phyloP scores from a whole-genome alignment of 805 yeast species.

The baker's yeast (Saccharomyces cerevisiae) region DNA sequence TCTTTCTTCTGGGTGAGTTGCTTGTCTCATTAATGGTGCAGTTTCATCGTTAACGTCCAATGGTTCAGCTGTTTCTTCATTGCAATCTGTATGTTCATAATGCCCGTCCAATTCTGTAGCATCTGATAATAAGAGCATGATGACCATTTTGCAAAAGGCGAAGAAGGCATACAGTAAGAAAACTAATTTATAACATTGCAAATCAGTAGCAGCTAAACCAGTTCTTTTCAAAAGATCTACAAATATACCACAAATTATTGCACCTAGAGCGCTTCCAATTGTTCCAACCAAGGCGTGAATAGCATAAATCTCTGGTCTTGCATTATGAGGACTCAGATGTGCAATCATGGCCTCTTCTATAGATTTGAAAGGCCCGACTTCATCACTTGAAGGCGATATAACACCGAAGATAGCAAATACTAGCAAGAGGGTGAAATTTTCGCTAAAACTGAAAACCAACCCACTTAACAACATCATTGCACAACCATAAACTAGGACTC shows the following conservation, averaged over 20 bases:
- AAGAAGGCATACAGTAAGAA: slow-evolving; percentile 49
- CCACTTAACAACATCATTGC: slow-evolving; percentile 65
- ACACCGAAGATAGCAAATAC: slow-evolving; percentile 76
- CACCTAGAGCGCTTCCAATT: slow-evolving; percentile 67
- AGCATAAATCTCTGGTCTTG: slow-evolving; percentile 68
- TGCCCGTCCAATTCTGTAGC: slow-evolving; percentile 42
- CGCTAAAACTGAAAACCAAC: slow-evolving; percentile 46
- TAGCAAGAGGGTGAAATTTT: slow-evolving; percentile 48
- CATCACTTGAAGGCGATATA: slow-evolving; percentile 82
- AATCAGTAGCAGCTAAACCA: slow-evolving; percentile 30
- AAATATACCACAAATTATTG: slow-evolving; percentile 52
- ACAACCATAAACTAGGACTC: slow-evolving; percentile 55
- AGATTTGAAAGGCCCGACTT: slow-evolving; percentile 83
- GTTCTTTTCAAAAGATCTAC: slow-evolving; percentile 38
- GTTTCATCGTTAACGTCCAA: slow-evolving; percentile 18
- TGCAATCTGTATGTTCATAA: slow-evolving; percentile 10
- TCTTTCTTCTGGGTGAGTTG: slow-evolving; percentile 3
- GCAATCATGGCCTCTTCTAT: slow-evolving; percentile 80
- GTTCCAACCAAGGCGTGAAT: slow-evolving; percentile 63
- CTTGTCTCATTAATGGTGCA: slow-evolving; percentile 19
- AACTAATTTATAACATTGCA: slow-evolving; percentile 44
- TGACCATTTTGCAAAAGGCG: slow-evolving; percentile 43
- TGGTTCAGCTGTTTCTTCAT: slow-evolving; percentile 11
- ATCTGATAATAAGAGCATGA: slow-evolving; percentile 43
- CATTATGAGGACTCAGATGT: slow-evolving; percentile 57